phyloP scores from a whole-genome alignment of 306 rosid genomes.

The Potentilla sterilis region DNA sequence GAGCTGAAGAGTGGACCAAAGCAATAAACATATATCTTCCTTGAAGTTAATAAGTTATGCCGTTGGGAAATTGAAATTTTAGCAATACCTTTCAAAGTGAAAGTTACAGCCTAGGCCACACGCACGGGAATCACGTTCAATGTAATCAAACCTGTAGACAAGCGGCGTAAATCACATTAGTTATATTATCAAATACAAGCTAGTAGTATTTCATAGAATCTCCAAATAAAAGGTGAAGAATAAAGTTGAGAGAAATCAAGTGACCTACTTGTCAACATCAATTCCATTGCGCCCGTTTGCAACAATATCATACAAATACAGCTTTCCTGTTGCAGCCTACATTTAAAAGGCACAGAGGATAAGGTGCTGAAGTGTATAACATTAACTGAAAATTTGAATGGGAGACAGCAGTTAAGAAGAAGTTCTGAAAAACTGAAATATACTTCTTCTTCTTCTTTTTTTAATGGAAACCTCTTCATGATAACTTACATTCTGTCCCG shows the following conservation, averaged over 20 bases:
- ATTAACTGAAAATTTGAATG: background rate
- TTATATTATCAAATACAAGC: conserved; percentile 5
- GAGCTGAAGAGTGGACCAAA: conserved; percentile 22
- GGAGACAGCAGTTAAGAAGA: background rate
- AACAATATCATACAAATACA: conserved; percentile 88
- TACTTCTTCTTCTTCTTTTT: too few species aligned
- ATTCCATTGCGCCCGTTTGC: conserved; percentile 95
- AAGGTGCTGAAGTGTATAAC: background rate
- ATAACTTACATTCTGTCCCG: conserved; percentile 46
- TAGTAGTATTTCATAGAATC: conserved; percentile 11
- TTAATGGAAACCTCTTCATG: background rate
- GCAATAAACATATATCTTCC: conserved; percentile 12
- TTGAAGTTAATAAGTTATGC: conserved; percentile 5
- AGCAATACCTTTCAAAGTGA: conserved; percentile 67
- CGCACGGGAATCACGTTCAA: conserved; percentile 86
- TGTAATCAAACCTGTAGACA: conserved; percentile 82
- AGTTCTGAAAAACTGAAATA: background rate
- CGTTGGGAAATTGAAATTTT: conserved; percentile 12
- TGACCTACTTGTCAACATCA: conserved; percentile 85
- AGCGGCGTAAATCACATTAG: conserved; percentile 8
- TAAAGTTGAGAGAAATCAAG: conserved; percentile 14
- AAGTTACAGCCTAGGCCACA: conserved; percentile 91
- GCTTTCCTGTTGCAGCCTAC: conserved; percentile 58
- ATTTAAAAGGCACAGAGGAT: conserved; percentile 13
- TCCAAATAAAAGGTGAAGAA: background rate